phyloP scores from a whole-genome alignment of 495 filamentous ascomycete species.

The Geopyxis carbonaria region DNA sequence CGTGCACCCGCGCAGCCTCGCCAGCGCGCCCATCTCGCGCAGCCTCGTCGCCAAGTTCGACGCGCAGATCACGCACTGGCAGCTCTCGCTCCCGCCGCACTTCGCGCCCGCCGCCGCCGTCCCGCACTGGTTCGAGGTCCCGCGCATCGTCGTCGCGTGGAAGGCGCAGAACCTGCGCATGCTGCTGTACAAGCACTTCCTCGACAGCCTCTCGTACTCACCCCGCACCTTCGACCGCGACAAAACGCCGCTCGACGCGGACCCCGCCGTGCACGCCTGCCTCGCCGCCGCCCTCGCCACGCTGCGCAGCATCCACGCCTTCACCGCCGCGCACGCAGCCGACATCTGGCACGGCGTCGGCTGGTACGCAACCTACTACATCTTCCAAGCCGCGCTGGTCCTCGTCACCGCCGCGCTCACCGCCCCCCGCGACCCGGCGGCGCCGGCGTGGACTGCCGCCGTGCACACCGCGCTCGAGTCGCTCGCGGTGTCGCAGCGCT shows the following conservation, averaged over 20 bases:
- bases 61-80: constrained; percentile 19
- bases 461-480: constrained; percentile 1
- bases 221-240: not conserved
- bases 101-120: constrained; percentile 9
- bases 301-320: constrained; percentile 16
- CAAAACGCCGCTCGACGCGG: constrained; percentile 8
- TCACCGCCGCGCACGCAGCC: constrained; percentile 13
- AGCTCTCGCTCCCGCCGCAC: constrained; percentile 14
- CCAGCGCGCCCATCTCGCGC: constrained; percentile 8
- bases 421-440: constrained; percentile 1
- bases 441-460: constrained; percentile 1
- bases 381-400: constrained; percentile 27
- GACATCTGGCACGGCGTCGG: constrained; percentile 13
- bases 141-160: constrained; percentile 20
- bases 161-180: constrained; percentile 27
- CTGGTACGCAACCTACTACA: constrained; percentile 28
- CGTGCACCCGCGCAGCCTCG: constrained; percentile 8
- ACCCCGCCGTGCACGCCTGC: constrained; percentile 13
- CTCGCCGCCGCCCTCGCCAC: constrained; percentile 22
- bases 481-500: not conserved
- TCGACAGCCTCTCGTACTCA: constrained; percentile 13
- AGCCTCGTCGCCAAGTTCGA: constrained; percentile 19
- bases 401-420: constrained; percentile 19
- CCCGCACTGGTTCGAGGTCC: constrained; percentile 21
- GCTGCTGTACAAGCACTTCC: constrained; percentile 21